Percentiles rank a stretch among this genome's conserved stretches.
phyloP scores from a whole-genome alignment of 257 asterid genomes.

The Capsicum pubescens region DNA sequence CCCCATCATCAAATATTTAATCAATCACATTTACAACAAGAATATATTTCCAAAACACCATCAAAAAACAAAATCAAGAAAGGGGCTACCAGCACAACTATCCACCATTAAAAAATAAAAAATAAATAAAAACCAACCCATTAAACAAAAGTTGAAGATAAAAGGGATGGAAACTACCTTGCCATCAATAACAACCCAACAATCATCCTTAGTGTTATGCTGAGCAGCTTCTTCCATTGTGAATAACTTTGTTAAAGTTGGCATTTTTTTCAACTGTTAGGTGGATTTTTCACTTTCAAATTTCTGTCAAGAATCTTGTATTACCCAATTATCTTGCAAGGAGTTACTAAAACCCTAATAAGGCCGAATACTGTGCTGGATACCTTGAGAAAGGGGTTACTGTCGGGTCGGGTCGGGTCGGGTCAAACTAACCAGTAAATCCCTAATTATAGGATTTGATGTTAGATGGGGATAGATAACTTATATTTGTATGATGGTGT shows the following conservation, averaged over 20 bases:
- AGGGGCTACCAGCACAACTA: not conserved
- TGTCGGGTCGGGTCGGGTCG: not conserved
- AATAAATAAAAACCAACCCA: not conserved
- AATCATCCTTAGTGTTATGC: constrained; percentile 81
- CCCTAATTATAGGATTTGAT: not conserved
- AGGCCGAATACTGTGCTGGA: not conserved
- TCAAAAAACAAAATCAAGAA: not conserved
- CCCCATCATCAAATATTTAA: not conserved
- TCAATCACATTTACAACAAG: not conserved
- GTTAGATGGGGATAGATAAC: not conserved
- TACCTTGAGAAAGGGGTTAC: not conserved
- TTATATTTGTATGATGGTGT: no score
- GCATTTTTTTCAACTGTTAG: constrained; percentile 48
- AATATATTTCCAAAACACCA: constrained; percentile 12
- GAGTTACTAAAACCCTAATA: not conserved
- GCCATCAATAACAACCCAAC: constrained; percentile 88
- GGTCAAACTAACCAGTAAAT: not conserved
- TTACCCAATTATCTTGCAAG: not conserved
- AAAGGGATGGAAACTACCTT: constrained; percentile 48
- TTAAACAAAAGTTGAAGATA: no score
- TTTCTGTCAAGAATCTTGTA: not conserved
- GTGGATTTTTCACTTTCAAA: not conserved
- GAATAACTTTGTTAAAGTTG: constrained; percentile 73
- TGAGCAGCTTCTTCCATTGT: constrained; percentile 79
- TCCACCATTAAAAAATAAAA: not conserved